Evolutionary conservation across 257 asterid species (phyloP), one percentile per base, ranked within the genome.

Genomic region (Gentiana dahurica): DNA sequence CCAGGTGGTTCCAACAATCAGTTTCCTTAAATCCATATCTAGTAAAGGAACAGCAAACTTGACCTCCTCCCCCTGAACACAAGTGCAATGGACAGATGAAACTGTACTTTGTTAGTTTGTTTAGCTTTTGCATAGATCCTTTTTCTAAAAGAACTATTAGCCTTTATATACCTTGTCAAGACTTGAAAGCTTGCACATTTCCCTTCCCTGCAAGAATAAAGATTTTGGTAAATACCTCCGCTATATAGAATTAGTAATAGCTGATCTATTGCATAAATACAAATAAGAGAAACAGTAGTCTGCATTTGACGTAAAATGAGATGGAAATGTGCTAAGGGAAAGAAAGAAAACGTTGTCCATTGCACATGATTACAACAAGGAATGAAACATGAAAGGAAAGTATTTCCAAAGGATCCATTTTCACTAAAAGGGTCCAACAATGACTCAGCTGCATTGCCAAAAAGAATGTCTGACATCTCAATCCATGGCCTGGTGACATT

Each of bases 31-130:
- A 74, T 85, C 92, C 84, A 83, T 71, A 65, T 83, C 97, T 75
- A 85, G 71, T 61, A 92, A 72, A 5, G 96, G 97, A 56, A 92
- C 82, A 4, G 94, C 81, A 76, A 92, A 88, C 66, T 82, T 88
- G 46, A 79, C 98, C 88, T 92, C 98, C 68, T 81, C 95, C 24
- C 87, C 80, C 97, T 87, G 81, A 80, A 54, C 75, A 70, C 74
- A 68, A 74, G 75, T 65, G 53, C 56, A 79, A 72, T 65, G 81
- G 48, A 47, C 36, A 43, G 57, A 37, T 43, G 43, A 50, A 49
- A 15, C 46, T 41, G 9, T 41, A 10, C 46, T 7, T 41, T 41
- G 24, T 52, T 52, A 24, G 11, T 24, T 38, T 33, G 11, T 1
- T 9, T 24, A 10, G 39, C 15, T 15, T 10, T 57, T 3, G 45